Evolutionary conservation across 2,329 filamentous ascomycete species (phyloP).

Genomic region (Trichoderma sp.): DNA sequence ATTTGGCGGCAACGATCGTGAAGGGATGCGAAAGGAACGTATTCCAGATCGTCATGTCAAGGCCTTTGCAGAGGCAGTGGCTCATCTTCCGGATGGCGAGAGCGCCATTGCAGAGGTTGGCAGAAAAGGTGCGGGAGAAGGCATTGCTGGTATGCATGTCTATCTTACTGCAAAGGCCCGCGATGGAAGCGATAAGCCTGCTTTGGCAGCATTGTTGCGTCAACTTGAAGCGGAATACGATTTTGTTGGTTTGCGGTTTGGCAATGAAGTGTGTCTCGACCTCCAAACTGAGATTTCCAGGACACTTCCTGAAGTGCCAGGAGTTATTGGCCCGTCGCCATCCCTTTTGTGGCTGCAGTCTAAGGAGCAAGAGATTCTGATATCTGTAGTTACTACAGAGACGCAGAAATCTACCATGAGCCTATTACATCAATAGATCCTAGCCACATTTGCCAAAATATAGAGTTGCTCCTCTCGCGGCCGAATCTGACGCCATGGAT

Average conservation of each 20-base stretch:
- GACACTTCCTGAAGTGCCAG: neutral
- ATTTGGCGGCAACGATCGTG: slow-evolving; percentile 10
- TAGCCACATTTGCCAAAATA: too few species aligned
- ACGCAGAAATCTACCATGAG: neutral
- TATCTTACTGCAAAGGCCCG: neutral
- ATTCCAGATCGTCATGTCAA: neutral
- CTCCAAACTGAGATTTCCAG: neutral
- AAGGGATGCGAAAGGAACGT: neutral
- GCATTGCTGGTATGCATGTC: slow-evolving; percentile 14
- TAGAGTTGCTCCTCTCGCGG: too few species aligned
- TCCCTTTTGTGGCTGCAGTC: neutral
- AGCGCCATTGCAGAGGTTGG: slow-evolving; percentile 1
- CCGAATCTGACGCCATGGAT: too few species aligned
- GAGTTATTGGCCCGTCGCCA: neutral
- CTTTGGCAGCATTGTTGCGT: neutral
- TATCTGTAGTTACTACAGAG: neutral
- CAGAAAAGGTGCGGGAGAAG: neutral
- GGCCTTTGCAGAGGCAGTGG: neutral
- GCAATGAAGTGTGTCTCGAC: slow-evolving; percentile 3
- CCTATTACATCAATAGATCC: neutral
- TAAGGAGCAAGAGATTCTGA: neutral
- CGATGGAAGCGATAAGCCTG: neutral
- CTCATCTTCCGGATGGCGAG: neutral
- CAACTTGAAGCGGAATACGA: neutral
- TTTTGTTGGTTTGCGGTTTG: neutral